Evolutionary conservation across 2,329 filamentous ascomycete species (phyloP), one percentile per base, ranked within the genome.

Genomic region (Trichoderma sp.): DNA sequence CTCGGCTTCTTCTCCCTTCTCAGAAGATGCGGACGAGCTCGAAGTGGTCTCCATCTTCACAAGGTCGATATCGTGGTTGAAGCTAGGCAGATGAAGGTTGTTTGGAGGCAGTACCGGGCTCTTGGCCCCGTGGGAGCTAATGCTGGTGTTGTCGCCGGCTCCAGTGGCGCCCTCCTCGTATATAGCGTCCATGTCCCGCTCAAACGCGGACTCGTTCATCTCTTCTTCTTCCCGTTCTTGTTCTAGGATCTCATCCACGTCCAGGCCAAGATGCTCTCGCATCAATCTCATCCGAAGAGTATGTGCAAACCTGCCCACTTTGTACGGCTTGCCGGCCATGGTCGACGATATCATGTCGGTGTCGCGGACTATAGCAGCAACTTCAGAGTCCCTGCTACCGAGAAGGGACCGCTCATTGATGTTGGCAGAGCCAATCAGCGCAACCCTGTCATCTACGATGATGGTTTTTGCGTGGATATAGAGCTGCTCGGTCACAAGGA

Each of bases 391-490:
- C 72, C 95, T 87, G 56, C 87, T 90, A 9, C 95, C 95, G 67
- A 97, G 78, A 92, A 98, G 93, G 7, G 94, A 98, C 52, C 95
- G 88, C 77, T 99, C 95, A 72, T 99, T 99, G 81, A 99, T 98
- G 75, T 99, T 99, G 61, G 95, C 95, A 52, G 94, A 98, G 19
- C 95, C 95, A 71, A 99, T 99, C 67, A 99, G 88, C 21, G 90
- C 94, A 65, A 95, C 87, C 41, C 94, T 88, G 73, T 99, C 95
- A 76, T 99, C 95, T 5, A 97, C 94, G 64, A 99, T 85, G 82
- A 98, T 98, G 69, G 90, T 90, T 78, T 99, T 99, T 67, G 95
- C 95, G 73, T 99, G 95, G 65, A 99, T 98, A 74, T 99, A 99
- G 12, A 99, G 85, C 78, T 98, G 95, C 76, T 99, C 95, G 0